Conservation (phyloP, 106 monocot genomes). For the Acorus gramineus region DNA sequence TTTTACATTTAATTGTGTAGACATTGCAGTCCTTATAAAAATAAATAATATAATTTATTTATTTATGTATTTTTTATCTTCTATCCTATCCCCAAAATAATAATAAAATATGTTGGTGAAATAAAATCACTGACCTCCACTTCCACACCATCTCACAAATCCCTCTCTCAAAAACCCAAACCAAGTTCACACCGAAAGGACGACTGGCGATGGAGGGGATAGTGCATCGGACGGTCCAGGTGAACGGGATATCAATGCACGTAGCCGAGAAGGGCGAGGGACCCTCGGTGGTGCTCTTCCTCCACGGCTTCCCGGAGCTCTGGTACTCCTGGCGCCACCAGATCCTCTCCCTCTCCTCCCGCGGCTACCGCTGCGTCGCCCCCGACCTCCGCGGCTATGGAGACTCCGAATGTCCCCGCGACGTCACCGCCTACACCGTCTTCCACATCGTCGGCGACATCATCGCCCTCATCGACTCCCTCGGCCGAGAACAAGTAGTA, state of each 20-base stretch:
- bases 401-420: conserved; percentile 31
- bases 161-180: too few species aligned
- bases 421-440: conserved; percentile 14
- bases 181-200: too few species aligned
- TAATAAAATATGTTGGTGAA: too few species aligned
- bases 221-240: conserved; percentile 22
- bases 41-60: too few species aligned
- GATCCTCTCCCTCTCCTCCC: conserved; percentile 33
- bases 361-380: conserved; percentile 44
- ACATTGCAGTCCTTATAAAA: too few species aligned
- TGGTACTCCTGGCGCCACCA: conserved; percentile 73
- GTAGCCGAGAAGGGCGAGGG: conserved; percentile 49
- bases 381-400: conserved; percentile 53
- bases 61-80: too few species aligned
- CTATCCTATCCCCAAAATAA: too few species aligned
- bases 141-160: too few species aligned
- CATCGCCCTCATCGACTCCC: conserved; percentile 28
- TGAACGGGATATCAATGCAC: conserved; percentile 52
- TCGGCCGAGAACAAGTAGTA: conserved; percentile 19
- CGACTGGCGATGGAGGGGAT: conserved; percentile 1
- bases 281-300: conserved; percentile 19
- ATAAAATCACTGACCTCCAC: conserved; percentile 1
- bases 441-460: conserved; percentile 41
- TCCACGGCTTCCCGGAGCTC: conserved; percentile 68
- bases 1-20: too few species aligned